phyloP scores from a whole-genome alignment of 2,329 filamentous ascomycete species.

The Diaporthe vaccinii region DNA sequence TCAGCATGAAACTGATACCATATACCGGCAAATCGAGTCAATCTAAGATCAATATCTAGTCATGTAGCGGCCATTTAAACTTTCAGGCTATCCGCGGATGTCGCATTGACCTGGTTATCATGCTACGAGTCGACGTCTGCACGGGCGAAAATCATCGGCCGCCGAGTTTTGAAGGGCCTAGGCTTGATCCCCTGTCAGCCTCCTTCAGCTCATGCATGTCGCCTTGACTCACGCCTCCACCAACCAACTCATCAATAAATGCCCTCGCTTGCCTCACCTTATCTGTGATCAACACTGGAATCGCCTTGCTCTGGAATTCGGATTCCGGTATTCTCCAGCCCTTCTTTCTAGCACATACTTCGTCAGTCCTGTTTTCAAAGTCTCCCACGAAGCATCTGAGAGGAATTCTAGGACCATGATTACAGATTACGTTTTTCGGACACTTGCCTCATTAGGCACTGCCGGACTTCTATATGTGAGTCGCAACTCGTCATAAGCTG shows the following conservation, averaged over 20 bases:
- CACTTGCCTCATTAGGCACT: neutral
- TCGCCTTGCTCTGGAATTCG: neutral
- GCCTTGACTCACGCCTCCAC: constrained; percentile 3
- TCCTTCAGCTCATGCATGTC: neutral
- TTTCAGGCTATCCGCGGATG: neutral
- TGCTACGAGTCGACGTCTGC: neutral
- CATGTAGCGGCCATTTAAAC: neutral
- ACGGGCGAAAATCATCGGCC: neutral
- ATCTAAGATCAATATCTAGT: neutral
- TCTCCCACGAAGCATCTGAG: neutral
- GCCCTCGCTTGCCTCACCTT: neutral
- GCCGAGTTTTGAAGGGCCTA: neutral
- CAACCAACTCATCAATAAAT: neutral
- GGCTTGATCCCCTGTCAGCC: constrained; percentile 7
- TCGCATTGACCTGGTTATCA: neutral
- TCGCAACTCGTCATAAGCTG: neutral
- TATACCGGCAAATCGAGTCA: neutral
- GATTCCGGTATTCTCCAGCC: neutral
- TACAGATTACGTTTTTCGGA: neutral
- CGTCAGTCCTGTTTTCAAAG: neutral
- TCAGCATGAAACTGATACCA: neutral
- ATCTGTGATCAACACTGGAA: neutral
- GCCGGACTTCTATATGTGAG: constrained; percentile 1
- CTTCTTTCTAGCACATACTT: neutral
- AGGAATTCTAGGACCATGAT: neutral